These are phyloP conservation scores for Bruguiera parviflora DNA, from an alignment of 345 rosid genomes.

Conservation along the genomic window DNA sequence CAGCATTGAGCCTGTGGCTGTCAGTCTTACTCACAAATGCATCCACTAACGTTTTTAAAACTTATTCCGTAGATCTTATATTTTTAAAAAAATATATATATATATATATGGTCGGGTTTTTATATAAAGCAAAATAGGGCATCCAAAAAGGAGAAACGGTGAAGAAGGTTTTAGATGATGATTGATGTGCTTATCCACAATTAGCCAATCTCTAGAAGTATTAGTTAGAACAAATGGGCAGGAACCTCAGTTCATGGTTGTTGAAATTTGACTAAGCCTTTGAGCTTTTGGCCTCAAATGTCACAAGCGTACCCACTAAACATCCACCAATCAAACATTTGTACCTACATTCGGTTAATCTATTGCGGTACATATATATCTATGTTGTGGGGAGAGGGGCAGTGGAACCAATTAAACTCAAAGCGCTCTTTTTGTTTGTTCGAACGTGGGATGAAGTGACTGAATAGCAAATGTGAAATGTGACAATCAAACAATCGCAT, in stretches of 20 bases:
- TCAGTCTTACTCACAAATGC: slow-evolving; percentile 21
- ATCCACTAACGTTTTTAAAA: slow-evolving; percentile 20
- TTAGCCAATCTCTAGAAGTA: slow-evolving; percentile 14
- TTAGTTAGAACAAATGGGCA: too few relatives aligned
- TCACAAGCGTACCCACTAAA: neutral
- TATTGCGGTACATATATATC: too few relatives aligned
- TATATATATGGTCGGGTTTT: too few relatives aligned
- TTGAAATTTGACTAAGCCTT: neutral
- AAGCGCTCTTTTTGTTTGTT: too few relatives aligned
- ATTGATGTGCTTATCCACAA: slow-evolving; percentile 25
- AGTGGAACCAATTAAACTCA: too few relatives aligned
- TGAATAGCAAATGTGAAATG: too few relatives aligned
- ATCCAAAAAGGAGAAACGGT: slow-evolving; percentile 21
- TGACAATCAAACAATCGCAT: too few relatives aligned
- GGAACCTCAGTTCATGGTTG: neutral
- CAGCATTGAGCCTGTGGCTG: slow-evolving; percentile 19
- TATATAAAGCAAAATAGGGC: neutral
- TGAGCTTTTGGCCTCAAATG: neutral
- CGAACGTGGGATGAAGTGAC: too few relatives aligned
- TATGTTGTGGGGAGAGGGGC: too few relatives aligned
- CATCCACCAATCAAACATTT: neutral
- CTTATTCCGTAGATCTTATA: slow-evolving; percentile 4
- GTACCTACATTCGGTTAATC: neutral
- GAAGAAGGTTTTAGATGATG: slow-evolving; percentile 12
- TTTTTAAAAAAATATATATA: neutral